phyloP scores from a whole-genome alignment of 768 basidiomycete species.

The Kwoniella sp. region DNA sequence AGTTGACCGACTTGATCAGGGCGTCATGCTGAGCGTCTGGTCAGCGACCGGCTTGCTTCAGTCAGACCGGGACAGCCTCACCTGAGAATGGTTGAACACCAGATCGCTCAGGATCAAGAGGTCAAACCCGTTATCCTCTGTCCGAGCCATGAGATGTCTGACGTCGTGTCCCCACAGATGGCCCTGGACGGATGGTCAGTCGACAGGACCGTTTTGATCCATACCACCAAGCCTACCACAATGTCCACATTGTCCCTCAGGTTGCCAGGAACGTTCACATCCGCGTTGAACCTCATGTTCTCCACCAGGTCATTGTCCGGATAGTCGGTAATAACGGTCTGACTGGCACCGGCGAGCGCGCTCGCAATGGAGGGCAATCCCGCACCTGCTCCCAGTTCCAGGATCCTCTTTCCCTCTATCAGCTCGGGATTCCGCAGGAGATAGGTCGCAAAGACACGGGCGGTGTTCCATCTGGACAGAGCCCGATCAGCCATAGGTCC shows the following conservation, averaged over 20 bases:
- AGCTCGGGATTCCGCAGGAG: conserved; percentile 40
- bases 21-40: conserved; percentile 64
- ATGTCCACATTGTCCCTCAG: conserved; percentile 30
- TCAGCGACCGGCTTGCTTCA: conserved; percentile 7
- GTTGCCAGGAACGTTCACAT: conserved; percentile 53
- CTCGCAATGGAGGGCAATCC: conserved; percentile 79
- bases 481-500: background rate
- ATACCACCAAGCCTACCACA: conserved; percentile 39
- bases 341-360: conserved; percentile 64
- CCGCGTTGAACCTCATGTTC: conserved; percentile 69
- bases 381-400: conserved; percentile 92
- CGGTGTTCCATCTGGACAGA: conserved; percentile 45
- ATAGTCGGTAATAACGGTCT: conserved; percentile 86
- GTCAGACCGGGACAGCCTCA: conserved; percentile 40
- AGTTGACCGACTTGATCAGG: conserved; percentile 68
- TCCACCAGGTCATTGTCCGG: conserved; percentile 71
- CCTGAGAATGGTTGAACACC: conserved; percentile 91
- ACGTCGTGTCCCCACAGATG: conserved; percentile 45
- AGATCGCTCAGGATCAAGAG: conserved; percentile 86
- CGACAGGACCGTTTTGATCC: background rate
- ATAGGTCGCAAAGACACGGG: conserved; percentile 30
- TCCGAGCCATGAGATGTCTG: conserved; percentile 21
- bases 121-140: conserved; percentile 56
- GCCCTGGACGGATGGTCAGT: conserved; percentile 22
- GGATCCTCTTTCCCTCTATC: conserved; percentile 54